Percentiles rank a stretch among this genome's conserved stretches.
Evolutionary conservation across 1,284 basidiomycete species (phyloP).

Genomic region (Heterobasidion occidentale): DNA sequence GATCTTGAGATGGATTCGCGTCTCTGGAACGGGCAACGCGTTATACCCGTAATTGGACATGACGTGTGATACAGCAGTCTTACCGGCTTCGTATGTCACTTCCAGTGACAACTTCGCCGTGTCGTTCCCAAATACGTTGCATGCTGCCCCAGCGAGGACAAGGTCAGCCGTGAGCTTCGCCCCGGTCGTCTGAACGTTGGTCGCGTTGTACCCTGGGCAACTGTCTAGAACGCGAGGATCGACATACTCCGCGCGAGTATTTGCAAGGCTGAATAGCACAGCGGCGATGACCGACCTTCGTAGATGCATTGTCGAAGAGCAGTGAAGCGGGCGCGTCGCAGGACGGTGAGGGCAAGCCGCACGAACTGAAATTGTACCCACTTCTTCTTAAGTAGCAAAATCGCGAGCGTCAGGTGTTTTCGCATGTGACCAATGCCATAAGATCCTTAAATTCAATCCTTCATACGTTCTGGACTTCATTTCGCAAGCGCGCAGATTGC

Average conservation of each 20-base stretch:
- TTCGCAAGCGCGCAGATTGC: no score
- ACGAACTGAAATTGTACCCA: no score
- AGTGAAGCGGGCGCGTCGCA: background rate
- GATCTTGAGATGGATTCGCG: conserved; percentile 69
- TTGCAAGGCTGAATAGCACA: background rate
- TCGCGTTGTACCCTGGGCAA: conserved; percentile 46
- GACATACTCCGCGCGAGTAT: conserved; percentile 14
- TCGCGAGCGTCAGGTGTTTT: no score
- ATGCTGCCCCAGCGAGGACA: conserved; percentile 42
- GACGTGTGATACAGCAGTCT: conserved; percentile 11
- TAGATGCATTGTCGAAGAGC: background rate
- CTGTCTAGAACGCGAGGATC: conserved; percentile 34
- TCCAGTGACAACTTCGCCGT: conserved; percentile 39
- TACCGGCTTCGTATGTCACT: conserved; percentile 54
- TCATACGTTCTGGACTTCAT: no score
- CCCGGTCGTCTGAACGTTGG: conserved; percentile 27
- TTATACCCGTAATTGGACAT: background rate
- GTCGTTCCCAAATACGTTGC: conserved; percentile 61
- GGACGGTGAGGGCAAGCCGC: background rate
- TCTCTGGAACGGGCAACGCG: conserved; percentile 26
- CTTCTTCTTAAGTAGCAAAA: no score
- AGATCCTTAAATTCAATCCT: no score
- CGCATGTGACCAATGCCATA: no score
- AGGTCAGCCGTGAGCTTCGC: conserved; percentile 44
- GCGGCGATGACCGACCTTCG: background rate